Evolutionary conservation across 1,284 basidiomycete species (phyloP).

Genomic region (Ganoderma boninense): DNA sequence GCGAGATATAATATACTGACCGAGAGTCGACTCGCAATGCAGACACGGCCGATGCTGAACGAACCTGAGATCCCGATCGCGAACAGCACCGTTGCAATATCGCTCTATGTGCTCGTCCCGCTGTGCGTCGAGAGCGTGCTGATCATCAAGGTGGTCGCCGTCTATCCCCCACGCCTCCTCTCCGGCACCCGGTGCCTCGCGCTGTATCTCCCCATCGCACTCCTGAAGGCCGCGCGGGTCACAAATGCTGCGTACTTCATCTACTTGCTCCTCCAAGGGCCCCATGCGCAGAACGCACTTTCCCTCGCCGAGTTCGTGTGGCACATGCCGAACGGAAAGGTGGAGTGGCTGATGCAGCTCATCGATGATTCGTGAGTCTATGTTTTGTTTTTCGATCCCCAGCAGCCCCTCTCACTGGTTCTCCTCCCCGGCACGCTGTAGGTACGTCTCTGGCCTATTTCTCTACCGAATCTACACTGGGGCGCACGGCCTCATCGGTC

Average conservation of each 20-base stretch:
- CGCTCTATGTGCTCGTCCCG: slow-evolving; percentile 24
- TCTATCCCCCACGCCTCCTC: slow-evolving; percentile 34
- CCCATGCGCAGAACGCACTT: background rate
- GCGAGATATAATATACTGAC: background rate
- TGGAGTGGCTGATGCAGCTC: slow-evolving; percentile 43
- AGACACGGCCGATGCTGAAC: background rate
- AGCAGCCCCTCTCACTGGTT: background rate
- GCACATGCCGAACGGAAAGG: slow-evolving; percentile 23
- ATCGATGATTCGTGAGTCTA: slow-evolving; percentile 38
- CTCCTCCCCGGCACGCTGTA: background rate
- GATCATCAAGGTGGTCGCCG: slow-evolving; percentile 36
- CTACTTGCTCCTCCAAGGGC: background rate
- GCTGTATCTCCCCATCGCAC: slow-evolving; percentile 23
- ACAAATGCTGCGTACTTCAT: slow-evolving; percentile 29
- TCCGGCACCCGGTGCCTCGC: slow-evolving; percentile 8
- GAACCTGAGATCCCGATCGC: background rate
- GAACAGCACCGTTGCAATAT: background rate
- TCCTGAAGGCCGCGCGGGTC: slow-evolving; percentile 28
- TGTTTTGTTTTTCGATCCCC: background rate
- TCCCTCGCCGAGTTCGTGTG: slow-evolving; percentile 15
- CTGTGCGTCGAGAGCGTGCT: slow-evolving; percentile 35
- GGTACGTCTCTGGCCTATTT: slow-evolving; percentile 18
- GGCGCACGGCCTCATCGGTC: background rate
- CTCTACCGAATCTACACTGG: slow-evolving; percentile 1
- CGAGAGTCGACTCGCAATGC: no score